Base-by-base conservation (phyloP, 2,329 filamentous ascomycete species). In the Penicillium sclerotigenum region DNA sequence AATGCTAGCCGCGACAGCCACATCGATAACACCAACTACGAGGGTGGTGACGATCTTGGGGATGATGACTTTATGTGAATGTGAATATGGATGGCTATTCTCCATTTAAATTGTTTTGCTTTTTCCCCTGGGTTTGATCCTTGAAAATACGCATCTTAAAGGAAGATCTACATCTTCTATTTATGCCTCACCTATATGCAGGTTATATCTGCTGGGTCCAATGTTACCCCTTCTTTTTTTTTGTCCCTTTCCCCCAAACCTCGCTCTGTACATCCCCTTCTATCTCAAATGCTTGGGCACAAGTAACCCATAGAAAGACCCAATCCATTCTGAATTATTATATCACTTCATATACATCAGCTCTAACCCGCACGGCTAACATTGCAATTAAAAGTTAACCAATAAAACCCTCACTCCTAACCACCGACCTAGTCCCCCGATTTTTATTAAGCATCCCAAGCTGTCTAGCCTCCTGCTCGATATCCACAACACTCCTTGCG, bases 11-110 rank as follows among this genome's bases (percentile, higher is more conserved):
- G 70, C 77, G 81, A 77, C 73, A 81, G 68, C 76, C 73, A 66
- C 81, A 81, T 73, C 59, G 93, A 97, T 74, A 86, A 84, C n/a
- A 84, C 82, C 54, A 80, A 85, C 46, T 96, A 97, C 69, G 89
- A 90, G 29, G 88, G 91, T 52, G 89, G 90, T 58, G 93, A 90
- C 77, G 93, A 96, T 84, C 90, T 81, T 81, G 91, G 87, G 51
- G 77, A 79, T 60, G 77, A 77, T 65, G 77, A 79, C 60, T 79
- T 79, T 62, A 79, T 79, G 77, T 79, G 72, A 77, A 67, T 61
- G 57, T 43, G 54, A 43, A 33, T n/a, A 49, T 31, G 28, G 45
- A 47, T 29, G 56, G 52, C 33, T 58, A 53, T 37, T 52, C 60
- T 61, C 58, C 43, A 42, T 42, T 43, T 43, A 52, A 57, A 57